Percentiles rank a stretch among this genome's conserved stretches.
Conservation (phyloP, 1,284 basidiomycete species). For the Meira nashicola region DNA sequence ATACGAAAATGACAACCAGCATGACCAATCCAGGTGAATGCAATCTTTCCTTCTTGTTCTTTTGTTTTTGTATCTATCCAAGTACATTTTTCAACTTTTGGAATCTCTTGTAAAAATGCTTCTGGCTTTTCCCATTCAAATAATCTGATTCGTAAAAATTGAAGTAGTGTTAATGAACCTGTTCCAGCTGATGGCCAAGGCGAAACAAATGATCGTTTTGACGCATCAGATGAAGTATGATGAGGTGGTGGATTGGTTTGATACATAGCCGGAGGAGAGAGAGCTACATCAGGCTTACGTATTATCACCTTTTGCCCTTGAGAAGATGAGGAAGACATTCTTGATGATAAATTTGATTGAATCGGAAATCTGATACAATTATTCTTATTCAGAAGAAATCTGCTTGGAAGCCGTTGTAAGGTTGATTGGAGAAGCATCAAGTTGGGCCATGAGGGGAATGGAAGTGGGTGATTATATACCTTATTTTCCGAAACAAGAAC, state of each 20-base stretch:
- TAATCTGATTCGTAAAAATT: slow-evolving; percentile 27
- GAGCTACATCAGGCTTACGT: not conserved
- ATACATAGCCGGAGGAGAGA: slow-evolving; percentile 24
- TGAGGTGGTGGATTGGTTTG: slow-evolving; percentile 29
- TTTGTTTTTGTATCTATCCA: not conserved
- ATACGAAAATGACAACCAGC: slow-evolving; percentile 33
- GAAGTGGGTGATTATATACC: no score
- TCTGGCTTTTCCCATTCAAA: slow-evolving; percentile 36
- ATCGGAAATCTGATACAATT: no score
- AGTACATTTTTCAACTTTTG: not conserved
- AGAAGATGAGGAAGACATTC: no score
- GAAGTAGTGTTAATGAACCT: slow-evolving; percentile 17
- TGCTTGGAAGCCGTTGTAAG: no score
- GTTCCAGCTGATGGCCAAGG: slow-evolving; percentile 26
- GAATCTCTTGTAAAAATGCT: slow-evolving; percentile 11
- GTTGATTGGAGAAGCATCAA: no score
- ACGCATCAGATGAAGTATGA: slow-evolving; percentile 4
- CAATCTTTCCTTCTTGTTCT: slow-evolving; percentile 12
- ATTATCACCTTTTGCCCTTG: no score
- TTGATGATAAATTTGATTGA: no score
- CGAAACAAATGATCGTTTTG: slow-evolving; percentile 19
- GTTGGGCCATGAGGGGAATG: no score
- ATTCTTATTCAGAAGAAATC: no score
- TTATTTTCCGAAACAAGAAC: no score
- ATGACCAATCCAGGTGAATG: slow-evolving; percentile 40